Evolutionary conservation across 306 rosid genomes (phyloP).

Genomic region (Trichosanthes cucumerina): DNA sequence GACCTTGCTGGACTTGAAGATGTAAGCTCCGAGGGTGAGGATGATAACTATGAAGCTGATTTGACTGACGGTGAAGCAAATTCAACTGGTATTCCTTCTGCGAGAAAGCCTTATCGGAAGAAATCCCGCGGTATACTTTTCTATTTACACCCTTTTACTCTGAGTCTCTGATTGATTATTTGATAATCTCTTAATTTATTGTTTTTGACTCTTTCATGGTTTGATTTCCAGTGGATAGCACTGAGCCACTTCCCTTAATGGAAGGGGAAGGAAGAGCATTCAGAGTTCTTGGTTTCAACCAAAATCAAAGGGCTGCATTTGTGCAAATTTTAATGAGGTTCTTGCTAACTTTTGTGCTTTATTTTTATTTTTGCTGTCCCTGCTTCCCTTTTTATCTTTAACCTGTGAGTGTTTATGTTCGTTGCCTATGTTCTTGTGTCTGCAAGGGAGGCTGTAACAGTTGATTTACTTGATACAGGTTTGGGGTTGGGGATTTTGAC

Average conservation of each 20-base stretch:
- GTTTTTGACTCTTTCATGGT: neutral
- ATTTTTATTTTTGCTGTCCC: neutral
- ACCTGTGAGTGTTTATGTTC: neutral
- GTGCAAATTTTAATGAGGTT: constrained; percentile 97
- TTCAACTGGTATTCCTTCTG: constrained; percentile 45
- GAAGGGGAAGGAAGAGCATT: constrained; percentile 97
- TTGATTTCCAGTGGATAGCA: constrained; percentile 54
- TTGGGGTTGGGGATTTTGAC: constrained; percentile 86
- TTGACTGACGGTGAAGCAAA: constrained; percentile 78
- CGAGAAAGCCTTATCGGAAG: constrained; percentile 51
- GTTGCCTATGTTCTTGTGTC: neutral
- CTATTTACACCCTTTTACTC: neutral
- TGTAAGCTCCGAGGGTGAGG: constrained; percentile 94
- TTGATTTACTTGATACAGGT: constrained; percentile 45
- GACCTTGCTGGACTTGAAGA: constrained; percentile 98
- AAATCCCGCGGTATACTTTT: constrained; percentile 56
- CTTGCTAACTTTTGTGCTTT: constrained; percentile 10
- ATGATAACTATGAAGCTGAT: constrained; percentile 92
- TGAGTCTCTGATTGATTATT: constrained; percentile 3
- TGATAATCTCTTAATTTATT: constrained; percentile 1
- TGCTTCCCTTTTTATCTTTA: constrained; percentile 1
- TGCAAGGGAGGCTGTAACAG: neutral
- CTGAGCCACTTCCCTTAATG: constrained; percentile 87
- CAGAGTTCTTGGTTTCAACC: constrained; percentile 95
- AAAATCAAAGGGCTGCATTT: constrained; percentile 86